Percentiles rank a stretch among this genome's conserved stretches.
phyloP scores from a whole-genome alignment of 2,329 filamentous ascomycete species.

The Cladosporium sp. region DNA sequence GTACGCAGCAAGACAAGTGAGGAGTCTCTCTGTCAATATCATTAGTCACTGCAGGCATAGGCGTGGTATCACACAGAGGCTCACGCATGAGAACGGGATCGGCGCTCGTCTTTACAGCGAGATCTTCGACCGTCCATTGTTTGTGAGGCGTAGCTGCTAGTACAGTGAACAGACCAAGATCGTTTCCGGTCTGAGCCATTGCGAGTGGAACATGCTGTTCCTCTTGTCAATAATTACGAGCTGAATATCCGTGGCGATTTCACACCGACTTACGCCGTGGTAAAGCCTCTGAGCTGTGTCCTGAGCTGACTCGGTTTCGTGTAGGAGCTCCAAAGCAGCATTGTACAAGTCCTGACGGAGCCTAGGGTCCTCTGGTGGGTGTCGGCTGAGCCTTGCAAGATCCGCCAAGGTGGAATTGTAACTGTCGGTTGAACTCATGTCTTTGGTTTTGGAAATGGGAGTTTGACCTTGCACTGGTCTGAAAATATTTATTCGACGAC shows the following conservation, averaged over 20 bases:
- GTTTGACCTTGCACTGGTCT: not conserved
- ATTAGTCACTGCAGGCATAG: not conserved
- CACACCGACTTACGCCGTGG: slow-evolving; percentile 11
- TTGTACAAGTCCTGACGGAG: slow-evolving; percentile 10
- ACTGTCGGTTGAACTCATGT: not conserved
- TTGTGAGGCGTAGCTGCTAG: slow-evolving; percentile 2
- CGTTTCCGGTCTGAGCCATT: slow-evolving; percentile 13
- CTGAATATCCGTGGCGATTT: not conserved
- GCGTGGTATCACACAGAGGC: not conserved
- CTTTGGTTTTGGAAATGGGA: not conserved
- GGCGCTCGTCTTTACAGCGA: not conserved
- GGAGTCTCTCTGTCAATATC: slow-evolving; percentile 4
- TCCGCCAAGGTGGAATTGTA: not conserved
- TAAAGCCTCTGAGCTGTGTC: slow-evolving; percentile 15
- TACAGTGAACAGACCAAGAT: slow-evolving; percentile 11
- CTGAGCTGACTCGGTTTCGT: slow-evolving; percentile 11
- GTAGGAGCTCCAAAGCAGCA: slow-evolving; percentile 12
- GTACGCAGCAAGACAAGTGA: slow-evolving; percentile 11
- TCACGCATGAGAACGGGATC: not conserved
- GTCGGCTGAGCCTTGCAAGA: not conserved
- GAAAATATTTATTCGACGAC: not conserved
- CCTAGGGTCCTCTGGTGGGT: not conserved
- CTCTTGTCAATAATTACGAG: not conserved
- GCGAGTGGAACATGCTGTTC: slow-evolving; percentile 12
- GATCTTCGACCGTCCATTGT: slow-evolving; percentile 1